phyloP scores from a whole-genome alignment of 768 basidiomycete species.

The Amanita muscaria region DNA sequence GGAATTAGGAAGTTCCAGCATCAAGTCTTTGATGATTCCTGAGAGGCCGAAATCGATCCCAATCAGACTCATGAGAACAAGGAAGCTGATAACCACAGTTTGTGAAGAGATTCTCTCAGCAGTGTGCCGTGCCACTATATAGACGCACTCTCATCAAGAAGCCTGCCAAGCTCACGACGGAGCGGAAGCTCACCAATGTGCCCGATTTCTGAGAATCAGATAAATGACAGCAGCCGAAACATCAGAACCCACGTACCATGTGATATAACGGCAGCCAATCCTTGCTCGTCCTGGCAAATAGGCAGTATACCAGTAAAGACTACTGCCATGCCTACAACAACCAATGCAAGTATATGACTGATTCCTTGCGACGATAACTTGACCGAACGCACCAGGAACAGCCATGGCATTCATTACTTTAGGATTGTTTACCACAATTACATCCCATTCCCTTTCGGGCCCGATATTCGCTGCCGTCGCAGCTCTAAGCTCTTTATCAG shows the following conservation, averaged over 20 bases:
- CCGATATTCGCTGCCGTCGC: conserved; percentile 19
- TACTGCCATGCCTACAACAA: conserved; percentile 55
- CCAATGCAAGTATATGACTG: not conserved
- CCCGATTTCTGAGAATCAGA: conserved; percentile 54
- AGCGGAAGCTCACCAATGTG: conserved; percentile 44
- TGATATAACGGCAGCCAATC: conserved; percentile 74
- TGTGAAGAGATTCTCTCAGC: conserved; percentile 49
- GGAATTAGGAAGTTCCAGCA: conserved; percentile 76
- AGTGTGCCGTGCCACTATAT: conserved; percentile 30
- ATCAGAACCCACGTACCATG: conserved; percentile 50
- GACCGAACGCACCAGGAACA: conserved; percentile 42
- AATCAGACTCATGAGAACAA: conserved; percentile 34
- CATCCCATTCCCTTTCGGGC: conserved; percentile 46
- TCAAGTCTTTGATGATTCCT: conserved; percentile 33
- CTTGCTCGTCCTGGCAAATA: conserved; percentile 66
- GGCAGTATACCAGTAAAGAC: conserved; percentile 89
- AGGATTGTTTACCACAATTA: conserved; percentile 70
- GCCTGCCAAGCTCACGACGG: not conserved
- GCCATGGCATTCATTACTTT: conserved; percentile 74
- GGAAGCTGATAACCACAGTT: conserved; percentile 31
- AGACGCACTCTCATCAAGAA: not conserved
- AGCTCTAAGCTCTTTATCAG: conserved; percentile 21
- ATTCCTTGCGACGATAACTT: not conserved
- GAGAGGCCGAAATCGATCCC: conserved; percentile 52
- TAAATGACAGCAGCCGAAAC: conserved; percentile 5